phyloP scores from a whole-genome alignment of 2,329 filamentous ascomycete genomes.

The Alternaria postmessia region DNA sequence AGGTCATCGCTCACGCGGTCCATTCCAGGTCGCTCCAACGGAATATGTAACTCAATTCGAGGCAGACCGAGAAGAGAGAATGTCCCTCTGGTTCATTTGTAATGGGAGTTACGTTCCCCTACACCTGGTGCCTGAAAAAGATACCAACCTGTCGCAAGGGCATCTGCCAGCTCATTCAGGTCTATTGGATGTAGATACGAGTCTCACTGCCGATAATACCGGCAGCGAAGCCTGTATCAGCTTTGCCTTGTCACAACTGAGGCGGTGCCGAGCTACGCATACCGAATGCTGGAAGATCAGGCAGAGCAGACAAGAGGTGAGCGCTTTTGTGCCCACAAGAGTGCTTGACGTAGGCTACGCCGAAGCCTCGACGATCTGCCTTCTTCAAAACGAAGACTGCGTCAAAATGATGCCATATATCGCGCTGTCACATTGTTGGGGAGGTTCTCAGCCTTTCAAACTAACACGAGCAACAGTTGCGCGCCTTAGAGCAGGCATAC shows the following conservation, averaged over 20 bases:
- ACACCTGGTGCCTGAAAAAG: too few relatives aligned
- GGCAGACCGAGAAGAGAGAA: background rate
- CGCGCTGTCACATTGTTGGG: slow-evolving; percentile 2
- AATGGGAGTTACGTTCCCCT: too few relatives aligned
- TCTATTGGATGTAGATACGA: background rate
- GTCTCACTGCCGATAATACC: background rate
- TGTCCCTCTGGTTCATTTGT: too few relatives aligned
- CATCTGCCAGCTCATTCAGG: background rate
- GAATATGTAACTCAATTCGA: background rate
- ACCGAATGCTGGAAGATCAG: background rate
- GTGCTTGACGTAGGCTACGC: background rate
- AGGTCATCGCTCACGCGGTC: too few relatives aligned
- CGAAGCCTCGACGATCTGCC: background rate
- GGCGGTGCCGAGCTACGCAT: background rate
- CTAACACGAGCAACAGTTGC: background rate
- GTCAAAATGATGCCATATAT: too few relatives aligned
- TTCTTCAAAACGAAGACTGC: too few relatives aligned
- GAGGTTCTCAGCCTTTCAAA: background rate
- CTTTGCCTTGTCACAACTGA: background rate
- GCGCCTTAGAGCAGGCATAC: background rate
- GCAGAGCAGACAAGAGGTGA: background rate
- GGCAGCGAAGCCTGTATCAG: background rate
- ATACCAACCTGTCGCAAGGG: too few relatives aligned
- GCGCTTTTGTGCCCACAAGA: background rate
- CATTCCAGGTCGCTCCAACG: background rate